Evolutionary conservation across 2,329 filamentous ascomycete genomes (phyloP), one percentile per base, ranked within the genome.

Genomic region (Colletotrichum tofieldiae): DNA sequence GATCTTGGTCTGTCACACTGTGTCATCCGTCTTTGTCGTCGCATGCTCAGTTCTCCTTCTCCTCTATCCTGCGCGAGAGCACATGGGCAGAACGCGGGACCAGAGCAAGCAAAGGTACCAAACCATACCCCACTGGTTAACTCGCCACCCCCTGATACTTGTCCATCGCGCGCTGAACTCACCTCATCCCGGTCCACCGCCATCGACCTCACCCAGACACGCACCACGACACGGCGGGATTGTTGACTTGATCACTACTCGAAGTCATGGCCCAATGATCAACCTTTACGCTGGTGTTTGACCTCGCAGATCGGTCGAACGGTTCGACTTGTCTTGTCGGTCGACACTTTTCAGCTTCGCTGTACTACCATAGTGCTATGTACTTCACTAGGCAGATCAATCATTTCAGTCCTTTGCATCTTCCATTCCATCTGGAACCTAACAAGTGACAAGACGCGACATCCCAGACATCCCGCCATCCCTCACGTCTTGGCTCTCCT

Each of bases 101-200:
- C 43, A 16, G 37, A 35, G 9, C 32, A 39, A 43, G 8, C 23
- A 43, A 51, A 52, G 45, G 12, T 62, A 49, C 20, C 29, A 32
- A 32, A 32, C 29, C 29, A 18, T 51, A 18, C 49, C 49, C 49
- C 63, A 47, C 58, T 32, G 32, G 35, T 43, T 43, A 37, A 52
- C 58, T 69, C 45, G 69, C 69, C 69, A 72, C 65, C 65, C 69
- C 69, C 67, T 71, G 67, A 56, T 71, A 56, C 68, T 35, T 56
- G 41, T 65, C 35, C 45, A 43, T 43, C 20, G 9, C 37, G 39
- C 35, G 9, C 29, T 16, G 49, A 20, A 35, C 29, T 55, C 51
- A 12, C 29, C 29, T 35, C 51, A 55, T n/a, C 51, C 51, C 29
- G 5, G 26, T 35, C 51, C 51, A n/a, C 32, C 18, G 51, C 29